Evolutionary conservation across 164 flowering plant species (phyloP).

Genomic region (Vitis cinerea): DNA sequence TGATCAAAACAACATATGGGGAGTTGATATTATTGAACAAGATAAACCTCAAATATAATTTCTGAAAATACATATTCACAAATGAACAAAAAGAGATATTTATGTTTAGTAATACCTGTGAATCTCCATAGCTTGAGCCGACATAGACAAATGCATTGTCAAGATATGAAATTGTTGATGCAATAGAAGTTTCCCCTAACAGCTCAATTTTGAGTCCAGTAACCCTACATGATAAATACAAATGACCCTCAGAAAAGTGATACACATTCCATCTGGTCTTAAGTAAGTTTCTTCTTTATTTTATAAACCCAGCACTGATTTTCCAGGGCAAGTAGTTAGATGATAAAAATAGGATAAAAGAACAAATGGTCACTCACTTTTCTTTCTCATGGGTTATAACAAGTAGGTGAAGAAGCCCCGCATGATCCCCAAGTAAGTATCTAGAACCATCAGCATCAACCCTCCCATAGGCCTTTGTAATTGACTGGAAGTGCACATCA

Average conservation of each 20-base stretch:
- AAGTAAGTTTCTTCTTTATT: background rate
- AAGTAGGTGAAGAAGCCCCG: constrained; percentile 91
- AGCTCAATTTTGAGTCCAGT: constrained; percentile 95
- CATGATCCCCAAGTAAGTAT: constrained; percentile 90
- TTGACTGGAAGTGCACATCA: constrained; percentile 55
- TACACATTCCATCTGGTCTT: background rate
- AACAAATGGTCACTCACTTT: constrained; percentile 45
- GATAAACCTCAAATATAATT: background rate
- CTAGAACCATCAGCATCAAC: constrained; percentile 99
- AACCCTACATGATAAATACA: constrained; percentile 54
- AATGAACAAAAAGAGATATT: background rate
- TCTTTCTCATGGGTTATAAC: constrained; percentile 96
- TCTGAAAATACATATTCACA: background rate
- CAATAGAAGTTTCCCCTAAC: constrained; percentile 93
- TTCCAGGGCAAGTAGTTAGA: background rate
- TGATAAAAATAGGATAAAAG: constrained; percentile 1
- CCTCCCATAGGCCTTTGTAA: constrained; percentile 91
- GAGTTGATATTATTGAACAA: background rate
- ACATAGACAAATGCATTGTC: constrained; percentile 92
- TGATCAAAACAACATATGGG: no score
- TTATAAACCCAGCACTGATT: background rate
- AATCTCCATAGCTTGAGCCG: constrained; percentile 97
- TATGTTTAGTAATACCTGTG: constrained; percentile 60
- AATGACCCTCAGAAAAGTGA: background rate
- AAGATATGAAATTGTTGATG: constrained; percentile 92